Percentiles rank a stretch among this genome's conserved stretches.
Conservation (phyloP, 306 rosid genomes). For the Quillaja saponaria region DNA sequence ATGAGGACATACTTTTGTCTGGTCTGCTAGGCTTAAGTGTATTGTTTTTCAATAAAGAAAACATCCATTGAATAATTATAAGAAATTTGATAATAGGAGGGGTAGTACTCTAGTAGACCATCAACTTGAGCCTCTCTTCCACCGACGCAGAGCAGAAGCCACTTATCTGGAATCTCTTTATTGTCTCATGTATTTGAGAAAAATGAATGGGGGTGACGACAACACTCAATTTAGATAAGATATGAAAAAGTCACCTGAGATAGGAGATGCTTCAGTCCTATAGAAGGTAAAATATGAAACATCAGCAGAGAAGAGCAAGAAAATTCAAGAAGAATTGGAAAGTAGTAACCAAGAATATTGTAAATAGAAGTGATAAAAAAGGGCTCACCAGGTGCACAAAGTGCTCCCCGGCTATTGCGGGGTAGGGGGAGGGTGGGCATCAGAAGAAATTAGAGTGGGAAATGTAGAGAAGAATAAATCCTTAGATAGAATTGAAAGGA, state of each 20-base stretch:
- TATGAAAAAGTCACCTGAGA: not conserved
- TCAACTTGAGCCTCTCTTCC: not conserved
- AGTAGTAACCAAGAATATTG: not conserved
- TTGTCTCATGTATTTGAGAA: not conserved
- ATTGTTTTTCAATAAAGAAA: not conserved
- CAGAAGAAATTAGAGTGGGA: not conserved
- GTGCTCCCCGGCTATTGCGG: too few relatives aligned
- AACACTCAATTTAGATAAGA: not conserved
- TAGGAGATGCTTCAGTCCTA: not conserved
- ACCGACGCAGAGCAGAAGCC: conserved; percentile 9
- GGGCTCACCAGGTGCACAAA: too few relatives aligned
- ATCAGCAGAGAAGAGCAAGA: not conserved
- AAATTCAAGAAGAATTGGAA: not conserved
- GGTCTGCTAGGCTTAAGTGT: conserved; percentile 7
- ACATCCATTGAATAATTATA: not conserved
- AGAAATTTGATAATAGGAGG: too few relatives aligned
- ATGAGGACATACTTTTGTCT: not conserved
- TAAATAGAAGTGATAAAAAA: conserved; percentile 10
- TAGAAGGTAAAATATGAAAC: not conserved
- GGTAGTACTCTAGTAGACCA: not conserved
- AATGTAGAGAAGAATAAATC: not conserved
- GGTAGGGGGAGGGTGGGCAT: too few relatives aligned
- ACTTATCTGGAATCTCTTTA: conserved; percentile 7
- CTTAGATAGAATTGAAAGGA: conserved; percentile 1
- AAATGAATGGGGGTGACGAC: too few relatives aligned